phyloP scores from a whole-genome alignment of 345 rosid species.

The Microcos paniculata region DNA sequence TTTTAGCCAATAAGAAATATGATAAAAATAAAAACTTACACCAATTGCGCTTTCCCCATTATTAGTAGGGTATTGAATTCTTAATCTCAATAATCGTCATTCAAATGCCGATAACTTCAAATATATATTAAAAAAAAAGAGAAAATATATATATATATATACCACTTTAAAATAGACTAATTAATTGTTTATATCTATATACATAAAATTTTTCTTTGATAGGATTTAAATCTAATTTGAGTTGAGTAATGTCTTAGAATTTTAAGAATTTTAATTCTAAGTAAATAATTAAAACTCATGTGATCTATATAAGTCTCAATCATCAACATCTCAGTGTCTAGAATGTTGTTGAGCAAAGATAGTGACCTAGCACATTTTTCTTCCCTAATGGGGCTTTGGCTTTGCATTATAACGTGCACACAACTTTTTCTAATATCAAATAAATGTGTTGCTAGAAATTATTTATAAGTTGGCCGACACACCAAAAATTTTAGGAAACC shows the following conservation, averaged over 20 bases:
- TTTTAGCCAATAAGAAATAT: too few species aligned
- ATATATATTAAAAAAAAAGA: too few species aligned
- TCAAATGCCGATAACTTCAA: too few species aligned
- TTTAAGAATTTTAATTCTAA: not conserved
- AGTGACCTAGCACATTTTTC: not conserved
- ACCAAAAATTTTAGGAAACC: not conserved
- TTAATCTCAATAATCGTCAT: too few species aligned
- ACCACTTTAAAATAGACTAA: too few species aligned
- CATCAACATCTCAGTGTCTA: not conserved
- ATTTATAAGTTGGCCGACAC: constrained; percentile 6
- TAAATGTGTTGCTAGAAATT: not conserved
- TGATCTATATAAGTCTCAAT: not conserved
- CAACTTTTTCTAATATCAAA: not conserved
- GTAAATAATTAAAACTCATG: not conserved
- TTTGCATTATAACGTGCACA: not conserved
- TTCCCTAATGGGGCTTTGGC: not conserved
- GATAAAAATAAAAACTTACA: too few species aligned
- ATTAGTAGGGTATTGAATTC: too few species aligned
- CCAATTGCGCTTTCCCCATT: too few species aligned
- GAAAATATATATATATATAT: too few species aligned
- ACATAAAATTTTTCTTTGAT: too few species aligned
- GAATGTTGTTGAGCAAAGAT: constrained; percentile 6
- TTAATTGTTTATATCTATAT: too few species aligned
- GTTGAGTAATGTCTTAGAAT: not conserved
- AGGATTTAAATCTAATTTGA: too few species aligned